Evolutionary conservation across 768 basidiomycete genomes (phyloP).

Genomic region (Macrolepiota dolichaula): DNA sequence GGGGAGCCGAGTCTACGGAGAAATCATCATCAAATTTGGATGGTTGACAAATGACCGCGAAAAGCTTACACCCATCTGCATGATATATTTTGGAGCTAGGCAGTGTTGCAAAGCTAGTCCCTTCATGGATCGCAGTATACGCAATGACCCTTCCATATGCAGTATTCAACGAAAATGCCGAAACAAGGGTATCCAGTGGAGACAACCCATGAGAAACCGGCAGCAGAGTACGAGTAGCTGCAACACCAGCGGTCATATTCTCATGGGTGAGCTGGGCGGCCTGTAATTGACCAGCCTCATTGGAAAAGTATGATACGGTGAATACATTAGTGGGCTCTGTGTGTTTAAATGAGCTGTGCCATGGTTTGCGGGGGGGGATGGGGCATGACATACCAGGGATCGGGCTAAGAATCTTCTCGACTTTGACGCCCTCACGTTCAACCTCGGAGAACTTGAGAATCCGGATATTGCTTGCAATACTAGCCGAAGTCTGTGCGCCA

Average conservation of each 20-base stretch:
- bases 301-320: conserved; percentile 63
- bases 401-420: conserved; percentile 40
- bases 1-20: not conserved
- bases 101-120: conserved; percentile 67
- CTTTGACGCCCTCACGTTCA: conserved; percentile 60
- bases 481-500: conserved; percentile 39
- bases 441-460: conserved; percentile 68
- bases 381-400: conserved; percentile 44
- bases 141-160: conserved; percentile 79
- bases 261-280: conserved; percentile 74
- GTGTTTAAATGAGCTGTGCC: conserved; percentile 7
- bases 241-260: conserved; percentile 88
- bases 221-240: conserved; percentile 71
- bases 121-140: conserved; percentile 76
- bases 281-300: conserved; percentile 47
- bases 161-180: conserved; percentile 67
- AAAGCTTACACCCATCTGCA: conserved; percentile 36
- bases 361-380: not conserved
- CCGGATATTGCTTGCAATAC: conserved; percentile 48
- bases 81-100: conserved; percentile 52
- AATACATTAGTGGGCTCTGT: conserved; percentile 62
- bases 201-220: conserved; percentile 69
- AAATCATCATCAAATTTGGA: not conserved
- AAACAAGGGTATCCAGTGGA: conserved; percentile 74
- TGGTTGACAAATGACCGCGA: not conserved